phyloP scores from a whole-genome alignment of 345 rosid genomes.

The Mangifera indica region DNA sequence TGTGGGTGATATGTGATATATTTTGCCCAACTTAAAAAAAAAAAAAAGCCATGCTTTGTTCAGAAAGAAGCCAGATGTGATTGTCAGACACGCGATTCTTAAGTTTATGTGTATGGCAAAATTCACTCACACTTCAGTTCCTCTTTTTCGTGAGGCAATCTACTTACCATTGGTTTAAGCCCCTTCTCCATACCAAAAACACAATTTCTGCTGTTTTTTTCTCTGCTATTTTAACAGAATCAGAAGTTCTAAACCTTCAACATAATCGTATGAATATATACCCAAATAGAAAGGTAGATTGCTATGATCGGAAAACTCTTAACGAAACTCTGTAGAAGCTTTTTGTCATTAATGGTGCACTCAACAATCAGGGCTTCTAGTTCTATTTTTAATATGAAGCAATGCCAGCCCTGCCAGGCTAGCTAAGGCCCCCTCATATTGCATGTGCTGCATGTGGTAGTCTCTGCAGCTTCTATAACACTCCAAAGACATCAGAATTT shows the following conservation, averaged over 20 bases:
- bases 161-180: background rate
- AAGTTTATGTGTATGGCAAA: too few relatives aligned
- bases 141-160: background rate
- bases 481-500: slow-evolving; percentile 11
- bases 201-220: background rate
- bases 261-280: background rate
- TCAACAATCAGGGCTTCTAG: too few relatives aligned
- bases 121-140: background rate
- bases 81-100: slow-evolving; percentile 23
- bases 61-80: slow-evolving; percentile 9
- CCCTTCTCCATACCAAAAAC: background rate
- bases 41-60: background rate
- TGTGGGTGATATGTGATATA: background rate
- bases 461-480: background rate
- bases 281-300: background rate
- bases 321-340: background rate
- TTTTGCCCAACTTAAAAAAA: background rate
- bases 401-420: background rate
- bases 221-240: background rate
- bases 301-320: background rate
- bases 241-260: background rate
- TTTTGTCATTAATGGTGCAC: too few relatives aligned
- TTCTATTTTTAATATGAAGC: background rate
- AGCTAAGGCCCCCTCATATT: background rate
- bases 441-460: background rate